Conservation (phyloP, 163 green algal genomes). For the Coccomyxa subellipsoidea region DNA sequence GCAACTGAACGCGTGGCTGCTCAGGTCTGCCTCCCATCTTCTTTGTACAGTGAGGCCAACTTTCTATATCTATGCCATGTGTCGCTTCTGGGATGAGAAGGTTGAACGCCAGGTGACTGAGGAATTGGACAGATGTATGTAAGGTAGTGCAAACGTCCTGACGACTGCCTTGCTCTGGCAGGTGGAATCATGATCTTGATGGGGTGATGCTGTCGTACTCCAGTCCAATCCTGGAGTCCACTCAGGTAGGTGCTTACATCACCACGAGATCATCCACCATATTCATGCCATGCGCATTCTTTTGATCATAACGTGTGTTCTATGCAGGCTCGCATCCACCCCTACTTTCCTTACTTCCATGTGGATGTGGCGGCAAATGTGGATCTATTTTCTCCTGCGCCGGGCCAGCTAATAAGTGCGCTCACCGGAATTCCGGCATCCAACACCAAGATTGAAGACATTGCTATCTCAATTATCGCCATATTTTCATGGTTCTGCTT, state of each 20-base stretch:
- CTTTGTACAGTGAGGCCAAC: too few species aligned
- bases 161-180: constrained; percentile 17
- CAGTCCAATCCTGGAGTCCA: constrained; percentile 28
- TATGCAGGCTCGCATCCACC: constrained; percentile 46
- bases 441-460: too few species aligned
- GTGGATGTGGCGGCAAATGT: constrained; percentile 42
- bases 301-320: background rate
- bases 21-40: constrained; percentile 24
- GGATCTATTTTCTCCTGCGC: constrained; percentile 46
- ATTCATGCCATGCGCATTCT: background rate
- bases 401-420: constrained; percentile 33
- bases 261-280: background rate
- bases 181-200: constrained; percentile 52
- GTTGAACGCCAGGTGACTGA: background rate
- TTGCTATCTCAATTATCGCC: too few species aligned
- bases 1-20: constrained; percentile 34
- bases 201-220: constrained; percentile 51
- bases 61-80: too few species aligned
- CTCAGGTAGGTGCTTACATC: background rate
- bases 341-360: constrained; percentile 57
- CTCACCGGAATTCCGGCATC: too few species aligned
- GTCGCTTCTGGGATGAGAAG: too few species aligned
- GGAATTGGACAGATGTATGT: too few species aligned
- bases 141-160: background rate
- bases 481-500: background rate